phyloP scores from a whole-genome alignment of 2,329 filamentous ascomycete genomes.

The Aspergillus terreus region DNA sequence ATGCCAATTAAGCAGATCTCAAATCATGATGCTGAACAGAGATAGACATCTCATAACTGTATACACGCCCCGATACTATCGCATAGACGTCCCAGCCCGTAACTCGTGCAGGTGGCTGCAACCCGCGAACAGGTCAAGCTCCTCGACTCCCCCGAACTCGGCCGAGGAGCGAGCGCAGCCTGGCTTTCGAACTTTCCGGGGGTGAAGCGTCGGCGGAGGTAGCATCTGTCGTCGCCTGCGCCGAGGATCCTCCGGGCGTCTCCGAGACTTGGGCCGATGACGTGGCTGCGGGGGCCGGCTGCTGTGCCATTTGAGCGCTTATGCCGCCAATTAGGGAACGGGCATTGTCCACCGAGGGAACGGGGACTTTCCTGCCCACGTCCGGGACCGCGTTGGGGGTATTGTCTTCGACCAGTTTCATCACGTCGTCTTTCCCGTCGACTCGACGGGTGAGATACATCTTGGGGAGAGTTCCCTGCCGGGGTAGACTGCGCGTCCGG shows the following conservation, averaged over 20 bases:
- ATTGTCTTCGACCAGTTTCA: constrained; percentile 30
- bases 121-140: background rate
- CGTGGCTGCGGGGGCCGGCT: background rate
- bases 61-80: too few relatives aligned
- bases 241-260: constrained; percentile 1
- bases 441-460: constrained; percentile 56
- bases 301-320: background rate
- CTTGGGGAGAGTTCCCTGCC: constrained; percentile 46
- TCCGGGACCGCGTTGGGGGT: constrained; percentile 5
- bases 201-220: constrained; percentile 3
- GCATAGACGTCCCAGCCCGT: background rate
- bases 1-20: too few relatives aligned
- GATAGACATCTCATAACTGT: too few relatives aligned
- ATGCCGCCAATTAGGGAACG: constrained; percentile 8
- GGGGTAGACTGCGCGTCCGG: constrained; percentile 38
- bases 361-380: constrained; percentile 11
- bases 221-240: constrained; percentile 1
- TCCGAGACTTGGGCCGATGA: background rate
- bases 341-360: constrained; percentile 8
- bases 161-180: constrained; percentile 20
- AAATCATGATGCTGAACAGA: too few relatives aligned
- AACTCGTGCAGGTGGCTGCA: background rate
- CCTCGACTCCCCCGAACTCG: constrained; percentile 16
- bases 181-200: constrained; percentile 14
- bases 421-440: constrained; percentile 38